Base-by-base conservation (phyloP, 1,284 basidiomycete species). In the Fomitopsis schrenkii region DNA sequence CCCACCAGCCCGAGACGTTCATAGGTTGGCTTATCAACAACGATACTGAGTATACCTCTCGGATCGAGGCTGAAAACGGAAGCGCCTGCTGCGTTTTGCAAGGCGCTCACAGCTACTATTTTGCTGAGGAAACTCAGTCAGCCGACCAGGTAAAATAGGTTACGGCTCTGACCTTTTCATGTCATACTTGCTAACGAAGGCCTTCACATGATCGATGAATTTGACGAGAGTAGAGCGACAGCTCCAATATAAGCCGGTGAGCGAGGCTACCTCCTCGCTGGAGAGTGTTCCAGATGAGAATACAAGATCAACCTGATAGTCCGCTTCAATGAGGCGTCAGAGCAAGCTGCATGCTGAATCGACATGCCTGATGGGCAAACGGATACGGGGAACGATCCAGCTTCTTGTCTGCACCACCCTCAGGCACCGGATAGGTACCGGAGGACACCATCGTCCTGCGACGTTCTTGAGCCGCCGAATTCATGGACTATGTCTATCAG, bases 61-160 rank as follows among this genome's bases (percentile, higher is more conserved):
- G 79, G 73, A 65, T 89, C 87, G 52, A 89, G 75, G 66, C 84
- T 86, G 88, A 88, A 90, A 1, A 76, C 78, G 61, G 88, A 86
- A 44, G 83, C 80, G 30, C 65, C 64, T 0, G 40, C 15, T 28
- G 70, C 67, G 30, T 75, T 67, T 5, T 68, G 40, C 22, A 22
- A 22, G 3, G 74, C 70, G 3, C 77, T 67, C 36, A 79, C 76
- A 2, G 70, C 71, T 0, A 69, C 52, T 10, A 60, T 42, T 17
- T 59, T 44, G 48, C 65, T 69, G 53, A 44, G 33, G 26, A 12
- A 22, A 22, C 22, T 17, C 15, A 41, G 56, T 22, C 17, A 26
- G 30, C 35, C 15, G 40, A 26, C 22, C 22, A 22, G 22, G 22
- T 22, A 2, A 22, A 22, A 22, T 2, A 22, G 22, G 22, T 22